Base-by-base conservation (phyloP, 148 eudicot genomes). In the Cornus kousa region DNA sequence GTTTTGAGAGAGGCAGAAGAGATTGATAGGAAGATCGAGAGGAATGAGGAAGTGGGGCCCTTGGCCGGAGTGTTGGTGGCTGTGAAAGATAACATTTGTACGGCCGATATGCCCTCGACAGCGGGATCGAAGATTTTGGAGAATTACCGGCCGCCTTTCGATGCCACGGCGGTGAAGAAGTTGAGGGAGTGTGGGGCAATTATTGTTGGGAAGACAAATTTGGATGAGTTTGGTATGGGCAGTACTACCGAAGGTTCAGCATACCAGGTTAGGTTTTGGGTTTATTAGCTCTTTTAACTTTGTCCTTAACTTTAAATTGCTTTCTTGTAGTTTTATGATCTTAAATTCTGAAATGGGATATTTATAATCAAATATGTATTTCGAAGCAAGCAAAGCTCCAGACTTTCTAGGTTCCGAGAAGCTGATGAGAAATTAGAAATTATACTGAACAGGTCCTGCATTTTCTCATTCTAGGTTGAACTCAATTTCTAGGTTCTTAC, bases 151-250 rank as follows among this genome's bases (percentile, higher is more conserved):
- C 97, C 99, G 24, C 89, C 98, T 6, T 93, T 77, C 7, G 99
- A 96, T 80, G 99, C 99, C 4, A 96, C 98, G 12, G 93, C 88
- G 7, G 99, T 96, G 39, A 81, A 83, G 90, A 92, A 80, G 82
- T 74, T 92, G 83, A 92, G 78, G 77, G 95, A 92, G 64, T 74
- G 79, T 80, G 99, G 99, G 75, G 99, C 89, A 7, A 90, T 96
- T 87, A 71, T 96, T 68, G 91, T 96, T 81, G 98, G 99, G 68
- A 96, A 96, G 90, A 96, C 99, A 19, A 96, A 96, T 90, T 82
- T 93, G 92, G 99, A 96, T 91, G 98, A 96, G 87, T 96, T 96
- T 88, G 99, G 99, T 16, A 96, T 96, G 99, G 99, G 99, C 43
- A 95, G 99, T 78, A 81, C 92, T 23, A 96, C 98, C 65, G 99